phyloP scores from a whole-genome alignment of 352 stramenopile genomes.

The Halophytophthora batemanensis region DNA sequence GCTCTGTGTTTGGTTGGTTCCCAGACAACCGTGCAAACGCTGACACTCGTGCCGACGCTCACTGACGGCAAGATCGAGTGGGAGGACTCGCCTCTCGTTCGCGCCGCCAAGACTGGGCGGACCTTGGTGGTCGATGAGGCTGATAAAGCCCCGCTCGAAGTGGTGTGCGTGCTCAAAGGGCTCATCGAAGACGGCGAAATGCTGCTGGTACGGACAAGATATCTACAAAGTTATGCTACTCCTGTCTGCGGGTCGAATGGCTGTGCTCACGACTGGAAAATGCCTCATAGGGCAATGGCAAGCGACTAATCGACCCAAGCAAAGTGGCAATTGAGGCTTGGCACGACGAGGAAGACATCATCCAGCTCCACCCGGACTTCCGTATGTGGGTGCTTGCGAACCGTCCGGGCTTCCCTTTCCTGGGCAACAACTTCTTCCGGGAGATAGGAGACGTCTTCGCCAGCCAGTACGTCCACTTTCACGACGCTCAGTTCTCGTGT shows the following conservation, averaged over 20 bases:
- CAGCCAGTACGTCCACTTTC: constrained; percentile 62
- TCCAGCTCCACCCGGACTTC: constrained; percentile 92
- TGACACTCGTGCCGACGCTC: constrained; percentile 89
- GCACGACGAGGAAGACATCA: constrained; percentile 76
- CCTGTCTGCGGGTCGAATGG: too few species aligned
- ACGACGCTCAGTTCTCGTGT: neutral
- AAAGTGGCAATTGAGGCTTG: constrained; percentile 66
- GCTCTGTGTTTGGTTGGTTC: neutral
- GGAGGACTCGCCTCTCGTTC: constrained; percentile 94
- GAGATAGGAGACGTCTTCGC: constrained; percentile 95
- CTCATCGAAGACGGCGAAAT: constrained; percentile 96
- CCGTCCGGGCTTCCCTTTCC: constrained; percentile 94
- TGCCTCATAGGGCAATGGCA: constrained; percentile 74
- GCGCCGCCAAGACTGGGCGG: constrained; percentile 88
- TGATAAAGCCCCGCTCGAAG: constrained; percentile 95
- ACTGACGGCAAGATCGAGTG: constrained; percentile 88
- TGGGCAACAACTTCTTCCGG: constrained; percentile 96
- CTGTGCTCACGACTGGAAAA: neutral
- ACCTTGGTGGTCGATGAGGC: constrained; percentile 95
- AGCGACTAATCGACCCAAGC: constrained; percentile 68
- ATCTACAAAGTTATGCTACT: too few species aligned
- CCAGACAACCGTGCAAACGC: constrained; percentile 91
- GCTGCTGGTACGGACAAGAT: constrained; percentile 80
- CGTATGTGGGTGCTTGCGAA: constrained; percentile 95
- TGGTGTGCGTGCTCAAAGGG: constrained; percentile 94